Base-by-base conservation (phyloP, 352 stramenopile genomes). In the Globisporangium paroecandrum region DNA sequence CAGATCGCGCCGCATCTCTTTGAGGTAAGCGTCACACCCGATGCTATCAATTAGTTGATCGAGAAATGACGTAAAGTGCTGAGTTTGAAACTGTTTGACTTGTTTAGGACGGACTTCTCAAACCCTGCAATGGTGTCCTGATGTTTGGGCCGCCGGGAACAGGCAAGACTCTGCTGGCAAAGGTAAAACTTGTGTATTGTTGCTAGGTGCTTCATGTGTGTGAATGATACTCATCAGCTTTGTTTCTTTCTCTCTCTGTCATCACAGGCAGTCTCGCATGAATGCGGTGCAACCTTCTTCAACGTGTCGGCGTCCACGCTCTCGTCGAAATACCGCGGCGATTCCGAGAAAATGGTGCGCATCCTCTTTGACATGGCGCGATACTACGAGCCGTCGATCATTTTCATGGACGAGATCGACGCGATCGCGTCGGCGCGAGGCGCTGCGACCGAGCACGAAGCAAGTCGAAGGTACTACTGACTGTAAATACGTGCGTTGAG, bases 391-490 rank as follows among this genome's bases (percentile, higher is more conserved):
- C 97, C 97, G 10, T 97, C 89, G 13, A 99, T 98, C 62, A 98
- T 99, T 53, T 99, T 99, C 73, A 97, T 99, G 79, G 97, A 99
- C 71, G 97, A 99, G 74, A 98, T 99, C 59, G 97, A 99, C 68
- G 92, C 97, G 1, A 96, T 98, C 46, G 88, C 86, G 94, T 94
- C 7, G 84, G 81, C 1, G 75, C 82, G n/a, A 77, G 87, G 66
- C 78, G 88, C 25, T 78, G 78, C 43, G 81, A 79, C 24, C 85
- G 88, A 95, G 58, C 88, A 95, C 66, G 88, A 95, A 75, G 85
- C 88, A 7, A 94, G 86, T 75, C 81, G 88, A 66, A 77, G 87
- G 85, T 92, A 61, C 29, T 92, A 61, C 20, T 43, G 7, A 13
- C 20, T 61, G 38, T 9, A 36, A n/a, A 58, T 58, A 15, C 24